Percentiles rank a stretch among this genome's conserved stretches.
phyloP scores from a whole-genome alignment of 176 grass and related monocot species.

The Aegilops bicornis region DNA sequence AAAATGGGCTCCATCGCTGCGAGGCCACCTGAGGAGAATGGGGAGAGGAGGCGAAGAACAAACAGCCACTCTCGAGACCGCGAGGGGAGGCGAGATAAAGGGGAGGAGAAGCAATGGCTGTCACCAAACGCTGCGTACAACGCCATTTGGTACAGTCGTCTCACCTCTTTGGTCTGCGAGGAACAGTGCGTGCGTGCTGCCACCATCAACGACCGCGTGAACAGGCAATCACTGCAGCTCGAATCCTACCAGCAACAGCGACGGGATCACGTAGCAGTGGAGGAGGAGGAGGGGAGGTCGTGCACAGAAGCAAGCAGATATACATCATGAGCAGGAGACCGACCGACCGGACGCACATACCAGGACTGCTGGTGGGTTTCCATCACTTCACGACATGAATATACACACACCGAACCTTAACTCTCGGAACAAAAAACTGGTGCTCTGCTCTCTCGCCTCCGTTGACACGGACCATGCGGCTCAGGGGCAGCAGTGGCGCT shows the following conservation, averaged over 20 bases:
- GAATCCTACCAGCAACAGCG: background rate
- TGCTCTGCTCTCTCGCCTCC: background rate
- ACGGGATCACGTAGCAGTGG: background rate
- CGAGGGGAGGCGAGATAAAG: too few species aligned
- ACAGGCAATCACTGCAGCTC: background rate
- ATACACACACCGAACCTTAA: background rate
- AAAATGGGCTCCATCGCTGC: too few species aligned
- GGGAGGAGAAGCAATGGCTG: too few species aligned
- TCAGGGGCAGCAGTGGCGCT: background rate
- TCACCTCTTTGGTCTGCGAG: too few species aligned
- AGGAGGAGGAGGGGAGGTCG: background rate
- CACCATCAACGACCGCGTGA: too few species aligned
- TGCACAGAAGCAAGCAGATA: background rate
- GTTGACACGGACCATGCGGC: background rate
- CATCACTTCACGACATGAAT: conserved; percentile 1
- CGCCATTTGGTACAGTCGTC: too few species aligned
- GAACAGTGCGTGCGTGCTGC: too few species aligned
- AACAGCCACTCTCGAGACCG: too few species aligned
- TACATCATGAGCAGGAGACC: background rate
- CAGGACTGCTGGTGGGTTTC: background rate
- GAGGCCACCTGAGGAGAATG: too few species aligned
- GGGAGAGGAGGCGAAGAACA: too few species aligned
- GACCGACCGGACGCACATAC: background rate
- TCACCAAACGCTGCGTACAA: too few species aligned
- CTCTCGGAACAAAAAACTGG: too few species aligned